Conservation (phyloP, 2,329 filamentous ascomycete species). For the Diplodia scrobiculata region DNA sequence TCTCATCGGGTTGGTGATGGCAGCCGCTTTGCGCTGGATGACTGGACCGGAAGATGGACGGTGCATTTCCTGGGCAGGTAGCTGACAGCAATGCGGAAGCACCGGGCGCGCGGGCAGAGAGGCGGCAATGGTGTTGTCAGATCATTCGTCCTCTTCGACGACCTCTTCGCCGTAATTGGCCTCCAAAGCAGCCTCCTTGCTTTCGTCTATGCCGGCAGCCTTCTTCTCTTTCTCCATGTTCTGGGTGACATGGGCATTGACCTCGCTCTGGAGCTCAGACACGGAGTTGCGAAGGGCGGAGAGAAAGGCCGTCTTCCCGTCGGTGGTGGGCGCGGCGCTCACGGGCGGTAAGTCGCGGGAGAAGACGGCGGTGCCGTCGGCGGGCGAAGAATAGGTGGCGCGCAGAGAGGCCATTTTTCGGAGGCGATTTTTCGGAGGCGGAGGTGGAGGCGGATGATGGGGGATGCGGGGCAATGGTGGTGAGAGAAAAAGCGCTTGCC, state of each 20-base stretch:
- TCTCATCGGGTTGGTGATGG: neutral
- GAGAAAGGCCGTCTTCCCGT: constrained; percentile 63
- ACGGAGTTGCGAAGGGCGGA: constrained; percentile 60
- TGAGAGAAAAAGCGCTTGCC: constrained; percentile 30
- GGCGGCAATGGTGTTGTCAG: neutral
- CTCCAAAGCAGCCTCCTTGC: constrained; percentile 51
- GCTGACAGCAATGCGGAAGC: neutral
- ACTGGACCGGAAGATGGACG: neutral
- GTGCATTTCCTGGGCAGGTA: neutral
- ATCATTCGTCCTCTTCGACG: constrained; percentile 60
- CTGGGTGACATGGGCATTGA: constrained; percentile 71
- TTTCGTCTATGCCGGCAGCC: constrained; percentile 40
- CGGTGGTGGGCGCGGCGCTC: constrained; percentile 38
- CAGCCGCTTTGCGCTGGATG: neutral
- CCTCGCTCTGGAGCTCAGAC: constrained; percentile 60
- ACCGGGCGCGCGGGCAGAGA: neutral
- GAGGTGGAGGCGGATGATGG: constrained; percentile 21
- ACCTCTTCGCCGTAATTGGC: constrained; percentile 86
- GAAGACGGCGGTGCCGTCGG: constrained; percentile 43
- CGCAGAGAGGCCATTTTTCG: constrained; percentile 44
- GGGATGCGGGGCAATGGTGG: constrained; percentile 38
- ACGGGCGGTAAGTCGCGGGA: constrained; percentile 35
- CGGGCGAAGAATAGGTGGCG: constrained; percentile 59
- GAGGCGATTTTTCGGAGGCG: constrained; percentile 31
- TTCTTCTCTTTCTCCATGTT: constrained; percentile 74